Conservation (phyloP, 768 basidiomycete genomes). For the Gelatoporia subvermispora region DNA sequence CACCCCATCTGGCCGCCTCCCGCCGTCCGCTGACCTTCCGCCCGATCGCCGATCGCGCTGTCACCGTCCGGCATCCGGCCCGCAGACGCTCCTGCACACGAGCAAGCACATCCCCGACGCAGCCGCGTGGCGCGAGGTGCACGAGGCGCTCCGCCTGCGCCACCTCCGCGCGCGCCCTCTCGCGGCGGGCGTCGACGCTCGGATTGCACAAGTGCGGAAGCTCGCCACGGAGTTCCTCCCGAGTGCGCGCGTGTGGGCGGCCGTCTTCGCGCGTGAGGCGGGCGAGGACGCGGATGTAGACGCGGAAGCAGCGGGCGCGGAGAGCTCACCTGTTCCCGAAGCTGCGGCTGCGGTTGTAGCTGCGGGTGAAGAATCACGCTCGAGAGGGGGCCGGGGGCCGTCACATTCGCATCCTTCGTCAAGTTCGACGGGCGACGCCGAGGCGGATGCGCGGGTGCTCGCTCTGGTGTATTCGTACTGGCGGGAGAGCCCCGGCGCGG, state of each 20-base stretch:
- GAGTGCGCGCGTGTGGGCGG: constrained; percentile 39
- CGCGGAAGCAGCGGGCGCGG: constrained; percentile 2
- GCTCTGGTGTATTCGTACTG: constrained; percentile 38
- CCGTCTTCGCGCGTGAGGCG: constrained; percentile 31
- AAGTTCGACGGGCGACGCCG: neutral
- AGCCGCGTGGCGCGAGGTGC: constrained; percentile 31
- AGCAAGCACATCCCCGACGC: constrained; percentile 39
- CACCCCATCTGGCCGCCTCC: neutral
- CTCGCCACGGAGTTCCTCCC: constrained; percentile 39
- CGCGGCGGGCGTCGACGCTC: constrained; percentile 8
- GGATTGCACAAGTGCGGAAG: constrained; percentile 29
- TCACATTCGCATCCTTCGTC: constrained; percentile 5
- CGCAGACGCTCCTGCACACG: constrained; percentile 30
- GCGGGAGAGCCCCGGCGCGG: constrained; percentile 30
- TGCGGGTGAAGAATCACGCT: too few species aligned
- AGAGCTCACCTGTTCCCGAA: constrained; percentile 21
- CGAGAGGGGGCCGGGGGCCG: neutral
- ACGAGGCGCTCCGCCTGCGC: constrained; percentile 43
- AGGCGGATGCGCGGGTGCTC: constrained; percentile 22
- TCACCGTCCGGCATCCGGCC: neutral
- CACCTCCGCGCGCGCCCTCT: constrained; percentile 20
- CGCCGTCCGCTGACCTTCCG: too few species aligned
- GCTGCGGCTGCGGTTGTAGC: too few species aligned
- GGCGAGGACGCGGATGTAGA: constrained; percentile 8
- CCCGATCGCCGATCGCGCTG: neutral